These are phyloP conservation scores for Isatis lusitanica DNA, from an alignment of 441 rosid genomes.

Conservation along the genomic window DNA sequence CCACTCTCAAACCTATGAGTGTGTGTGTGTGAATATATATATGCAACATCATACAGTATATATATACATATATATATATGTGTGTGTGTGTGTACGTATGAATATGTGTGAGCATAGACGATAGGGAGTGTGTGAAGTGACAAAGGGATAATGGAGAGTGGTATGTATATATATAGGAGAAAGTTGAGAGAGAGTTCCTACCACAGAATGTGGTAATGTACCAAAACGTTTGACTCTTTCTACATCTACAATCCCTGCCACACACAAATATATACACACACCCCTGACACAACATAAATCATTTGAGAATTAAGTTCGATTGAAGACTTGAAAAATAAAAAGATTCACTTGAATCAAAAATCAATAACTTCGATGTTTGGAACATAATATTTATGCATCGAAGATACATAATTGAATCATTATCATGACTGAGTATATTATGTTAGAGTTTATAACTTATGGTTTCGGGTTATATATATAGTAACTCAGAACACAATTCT, in stretches of 20 bases:
- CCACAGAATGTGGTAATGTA: conserved; percentile 12
- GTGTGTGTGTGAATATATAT: background rate
- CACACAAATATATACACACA: conserved; percentile 1
- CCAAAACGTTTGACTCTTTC: conserved; percentile 33
- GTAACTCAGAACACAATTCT: background rate
- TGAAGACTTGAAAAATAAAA: background rate
- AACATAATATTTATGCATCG: background rate
- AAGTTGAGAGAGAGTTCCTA: conserved; percentile 13
- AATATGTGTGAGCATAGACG: background rate
- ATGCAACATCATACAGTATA: conserved; percentile 6
- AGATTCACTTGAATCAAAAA: background rate
- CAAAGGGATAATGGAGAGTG: conserved; percentile 18
- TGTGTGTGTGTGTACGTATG: background rate
- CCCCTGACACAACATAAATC: background rate
- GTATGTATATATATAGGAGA: conserved; percentile 24
- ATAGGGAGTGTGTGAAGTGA: conserved; percentile 9
- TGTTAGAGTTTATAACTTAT: background rate
- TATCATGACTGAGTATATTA: background rate
- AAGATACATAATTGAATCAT: background rate
- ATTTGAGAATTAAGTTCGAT: background rate
- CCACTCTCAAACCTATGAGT: conserved; percentile 22
- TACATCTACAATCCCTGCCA: conserved; percentile 25
- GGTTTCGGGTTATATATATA: background rate
- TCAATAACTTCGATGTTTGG: background rate
- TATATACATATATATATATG: background rate